phyloP scores from a whole-genome alignment of 192 early-diverging fungal species.

The Dissophora globulifera region DNA sequence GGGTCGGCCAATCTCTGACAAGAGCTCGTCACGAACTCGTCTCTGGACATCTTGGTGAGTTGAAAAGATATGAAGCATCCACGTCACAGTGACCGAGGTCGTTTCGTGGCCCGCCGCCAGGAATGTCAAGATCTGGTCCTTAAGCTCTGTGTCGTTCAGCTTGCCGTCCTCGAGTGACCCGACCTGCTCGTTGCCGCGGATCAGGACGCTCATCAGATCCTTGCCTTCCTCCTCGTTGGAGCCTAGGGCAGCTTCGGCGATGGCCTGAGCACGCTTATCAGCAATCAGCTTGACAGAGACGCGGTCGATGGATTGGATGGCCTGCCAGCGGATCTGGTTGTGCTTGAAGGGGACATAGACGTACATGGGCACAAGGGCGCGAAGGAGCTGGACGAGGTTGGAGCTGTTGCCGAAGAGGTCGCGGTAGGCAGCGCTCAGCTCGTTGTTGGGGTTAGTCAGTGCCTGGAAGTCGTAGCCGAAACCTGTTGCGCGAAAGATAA shows the following conservation, averaged over 20 bases:
- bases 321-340: slow-evolving; percentile 11
- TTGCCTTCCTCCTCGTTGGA: slow-evolving; percentile 5
- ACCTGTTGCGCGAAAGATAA: slow-evolving; percentile 13
- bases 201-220: slow-evolving; percentile 59
- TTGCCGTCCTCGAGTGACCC: slow-evolving; percentile 46
- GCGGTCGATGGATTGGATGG: slow-evolving; percentile 40
- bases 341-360: slow-evolving; percentile 29
- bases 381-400: slow-evolving; percentile 17
- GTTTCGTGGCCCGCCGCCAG: slow-evolving; percentile 71
- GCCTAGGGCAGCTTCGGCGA: neutral
- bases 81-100: slow-evolving; percentile 57
- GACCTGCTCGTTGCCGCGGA: slow-evolving; percentile 56
- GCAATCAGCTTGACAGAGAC: slow-evolving; percentile 52
- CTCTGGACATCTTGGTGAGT: slow-evolving; percentile 56
- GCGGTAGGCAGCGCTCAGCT: slow-evolving; percentile 59
- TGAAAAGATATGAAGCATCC: slow-evolving; percentile 64
- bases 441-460: slow-evolving; percentile 43
- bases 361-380: slow-evolving; percentile 39
- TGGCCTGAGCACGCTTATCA: slow-evolving; percentile 37
- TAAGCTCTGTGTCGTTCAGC: slow-evolving; percentile 57
- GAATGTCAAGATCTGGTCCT: slow-evolving; percentile 68
- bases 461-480: slow-evolving; percentile 62
- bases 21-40: slow-evolving; percentile 59
- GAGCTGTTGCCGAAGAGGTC: slow-evolving; percentile 35
- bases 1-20: slow-evolving; percentile 43